phyloP scores from a whole-genome alignment of 106 monocot species.

The Gastrodia elata region DNA sequence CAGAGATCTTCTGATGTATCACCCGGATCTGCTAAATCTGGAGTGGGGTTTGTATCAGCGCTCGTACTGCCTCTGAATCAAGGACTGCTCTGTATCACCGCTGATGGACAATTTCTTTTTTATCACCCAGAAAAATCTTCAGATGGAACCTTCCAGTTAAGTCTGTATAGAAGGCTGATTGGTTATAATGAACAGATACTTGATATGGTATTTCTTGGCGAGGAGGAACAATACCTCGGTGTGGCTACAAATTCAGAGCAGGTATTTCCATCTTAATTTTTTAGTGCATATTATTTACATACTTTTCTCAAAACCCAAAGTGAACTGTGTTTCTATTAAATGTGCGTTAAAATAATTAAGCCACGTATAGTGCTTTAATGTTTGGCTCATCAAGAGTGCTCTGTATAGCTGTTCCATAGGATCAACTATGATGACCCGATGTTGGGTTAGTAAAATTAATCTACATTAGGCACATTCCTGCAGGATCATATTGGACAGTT shows the following conservation, averaged over 20 bases:
- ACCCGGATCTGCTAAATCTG: slow-evolving; percentile 35
- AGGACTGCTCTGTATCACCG: slow-evolving; percentile 75
- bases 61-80: slow-evolving; percentile 50
- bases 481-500: too few relatives aligned
- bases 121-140: slow-evolving; percentile 39
- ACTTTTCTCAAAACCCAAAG: neutral
- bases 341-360: too few relatives aligned
- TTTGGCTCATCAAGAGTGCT: too few relatives aligned
- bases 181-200: slow-evolving; percentile 94
- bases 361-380: too few relatives aligned
- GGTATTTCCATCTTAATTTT: slow-evolving; percentile 27
- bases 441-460: too few relatives aligned
- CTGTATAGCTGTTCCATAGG: too few relatives aligned
- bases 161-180: slow-evolving; percentile 62
- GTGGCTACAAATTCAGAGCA: slow-evolving; percentile 93
- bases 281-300: neutral
- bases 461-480: too few relatives aligned
- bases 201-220: slow-evolving; percentile 80
- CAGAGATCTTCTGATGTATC: slow-evolving; percentile 73
- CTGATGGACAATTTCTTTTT: slow-evolving; percentile 90
- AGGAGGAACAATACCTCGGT: slow-evolving; percentile 84
- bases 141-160: slow-evolving; percentile 41
- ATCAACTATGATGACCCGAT: too few relatives aligned
- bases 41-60: slow-evolving; percentile 65
- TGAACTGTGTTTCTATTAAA: neutral